Evolutionary conservation across 2,329 filamentous ascomycete genomes (phyloP).

Genomic region (Hymenoscyphus linearis): DNA sequence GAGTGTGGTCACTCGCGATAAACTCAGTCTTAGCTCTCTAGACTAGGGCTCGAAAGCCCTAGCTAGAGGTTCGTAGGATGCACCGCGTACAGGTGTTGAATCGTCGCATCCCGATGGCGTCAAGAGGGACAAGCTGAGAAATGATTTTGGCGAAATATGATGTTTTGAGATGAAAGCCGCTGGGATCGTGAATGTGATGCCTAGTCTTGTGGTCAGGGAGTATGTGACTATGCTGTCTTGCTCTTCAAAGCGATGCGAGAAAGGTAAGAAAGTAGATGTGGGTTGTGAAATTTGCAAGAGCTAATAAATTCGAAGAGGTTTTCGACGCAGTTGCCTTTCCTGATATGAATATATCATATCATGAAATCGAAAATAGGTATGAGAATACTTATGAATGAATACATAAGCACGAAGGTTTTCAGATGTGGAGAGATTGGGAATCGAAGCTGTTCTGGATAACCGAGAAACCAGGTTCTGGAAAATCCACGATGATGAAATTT

Average conservation of each 20-base stretch:
- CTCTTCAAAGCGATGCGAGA: background rate
- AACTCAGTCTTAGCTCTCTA: too few species aligned
- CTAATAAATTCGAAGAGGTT: too few species aligned
- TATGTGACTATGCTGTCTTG: background rate
- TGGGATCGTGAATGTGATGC: background rate
- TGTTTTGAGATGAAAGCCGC: slow-evolving; percentile 1
- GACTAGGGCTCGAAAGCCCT: too few species aligned
- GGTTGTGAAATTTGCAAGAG: too few species aligned
- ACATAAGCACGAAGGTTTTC: background rate
- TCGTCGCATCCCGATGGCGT: too few species aligned
- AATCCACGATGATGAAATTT: background rate
- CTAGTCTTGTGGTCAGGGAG: background rate
- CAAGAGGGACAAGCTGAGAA: background rate
- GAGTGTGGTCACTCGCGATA: too few species aligned
- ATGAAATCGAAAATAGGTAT: background rate
- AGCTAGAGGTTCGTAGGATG: too few species aligned
- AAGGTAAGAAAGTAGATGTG: background rate
- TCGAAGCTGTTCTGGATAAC: background rate
- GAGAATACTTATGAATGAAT: background rate
- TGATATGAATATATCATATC: background rate
- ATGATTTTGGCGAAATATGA: background rate
- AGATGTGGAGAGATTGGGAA: background rate
- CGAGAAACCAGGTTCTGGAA: background rate
- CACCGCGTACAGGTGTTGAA: too few species aligned
- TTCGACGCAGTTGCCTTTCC: background rate